Evolutionary conservation across 202 grass and related monocot species (phyloP).

Genomic region (Miscanthus sacchariflorus): DNA sequence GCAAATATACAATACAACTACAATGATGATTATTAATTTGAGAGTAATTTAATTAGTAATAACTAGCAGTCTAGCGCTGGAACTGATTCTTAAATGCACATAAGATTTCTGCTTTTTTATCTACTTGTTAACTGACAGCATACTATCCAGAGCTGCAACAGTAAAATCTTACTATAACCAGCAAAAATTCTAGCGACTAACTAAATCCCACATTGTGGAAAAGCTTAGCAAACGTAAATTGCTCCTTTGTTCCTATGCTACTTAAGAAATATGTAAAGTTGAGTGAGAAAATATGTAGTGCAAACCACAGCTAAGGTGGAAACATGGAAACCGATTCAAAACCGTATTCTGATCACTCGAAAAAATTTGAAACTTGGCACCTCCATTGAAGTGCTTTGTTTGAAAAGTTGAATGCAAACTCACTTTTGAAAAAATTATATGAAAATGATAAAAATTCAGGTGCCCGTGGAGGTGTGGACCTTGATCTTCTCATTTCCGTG

Average conservation of each 20-base stretch:
- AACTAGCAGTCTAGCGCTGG: neutral
- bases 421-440: neutral
- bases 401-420: neutral
- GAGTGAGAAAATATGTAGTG: neutral
- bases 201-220: neutral
- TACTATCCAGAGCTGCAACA: neutral
- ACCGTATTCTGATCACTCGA: neutral
- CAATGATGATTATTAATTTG: slow-evolving; percentile 13
- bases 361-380: neutral
- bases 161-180: neutral
- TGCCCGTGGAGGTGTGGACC: neutral
- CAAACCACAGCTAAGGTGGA: neutral
- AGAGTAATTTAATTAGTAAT: neutral
- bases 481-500: neutral
- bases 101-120: neutral
- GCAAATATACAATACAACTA: neutral
- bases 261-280: slow-evolving; percentile 15
- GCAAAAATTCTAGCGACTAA: neutral
- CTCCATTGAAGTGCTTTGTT: neutral
- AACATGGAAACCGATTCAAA: neutral
- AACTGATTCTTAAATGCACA: neutral
- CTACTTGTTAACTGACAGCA: neutral
- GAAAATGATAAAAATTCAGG: neutral
- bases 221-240: slow-evolving; percentile 11
- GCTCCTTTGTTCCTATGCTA: neutral